These are phyloP conservation scores for Kodamaea jinghongensis DNA, from an alignment of 805 yeast species.

Conservation along the genomic window DNA sequence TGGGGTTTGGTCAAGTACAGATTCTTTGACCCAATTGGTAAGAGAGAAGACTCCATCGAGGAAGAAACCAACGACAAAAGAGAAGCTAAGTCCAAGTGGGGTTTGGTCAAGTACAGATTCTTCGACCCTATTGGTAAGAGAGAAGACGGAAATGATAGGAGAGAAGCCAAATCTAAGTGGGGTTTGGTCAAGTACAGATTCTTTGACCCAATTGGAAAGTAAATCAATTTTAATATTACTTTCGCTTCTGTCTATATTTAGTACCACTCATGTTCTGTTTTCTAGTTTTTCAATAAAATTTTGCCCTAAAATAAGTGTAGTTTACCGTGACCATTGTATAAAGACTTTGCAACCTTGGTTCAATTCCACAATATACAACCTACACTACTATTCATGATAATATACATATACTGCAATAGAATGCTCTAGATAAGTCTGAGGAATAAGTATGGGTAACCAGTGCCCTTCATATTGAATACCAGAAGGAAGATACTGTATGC, in stretches of 20 bases:
- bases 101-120: slow-evolving; percentile 8
- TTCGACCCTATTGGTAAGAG: slow-evolving; percentile 14
- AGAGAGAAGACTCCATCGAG: slow-evolving; percentile 1
- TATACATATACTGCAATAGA: too few species aligned
- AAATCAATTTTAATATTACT: background rate
- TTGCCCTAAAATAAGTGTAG: too few species aligned
- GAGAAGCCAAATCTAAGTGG: slow-evolving; percentile 5
- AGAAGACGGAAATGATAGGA: slow-evolving; percentile 11
- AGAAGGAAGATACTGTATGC: slow-evolving; percentile 62
- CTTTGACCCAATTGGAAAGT: slow-evolving; percentile 13
- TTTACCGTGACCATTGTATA: too few species aligned
- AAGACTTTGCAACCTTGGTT: too few species aligned
- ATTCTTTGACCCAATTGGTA: slow-evolving; percentile 5
- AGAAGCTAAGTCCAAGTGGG: slow-evolving; percentile 8
- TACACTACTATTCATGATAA: background rate
- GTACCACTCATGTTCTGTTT: too few species aligned
- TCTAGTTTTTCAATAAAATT: too few species aligned
- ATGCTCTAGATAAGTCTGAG: slow-evolving; percentile 19
- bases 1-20: slow-evolving; percentile 9
- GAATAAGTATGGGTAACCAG: slow-evolving; percentile 74
- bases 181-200: slow-evolving; percentile 7
- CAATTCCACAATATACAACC: too few species aligned
- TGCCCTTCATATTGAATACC: slow-evolving; percentile 67
- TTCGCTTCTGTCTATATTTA: background rate
- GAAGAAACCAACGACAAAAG: slow-evolving; percentile 7